Conservation (phyloP, 1,139 yeast species). For the Blastobotrys petasosporus region DNA sequence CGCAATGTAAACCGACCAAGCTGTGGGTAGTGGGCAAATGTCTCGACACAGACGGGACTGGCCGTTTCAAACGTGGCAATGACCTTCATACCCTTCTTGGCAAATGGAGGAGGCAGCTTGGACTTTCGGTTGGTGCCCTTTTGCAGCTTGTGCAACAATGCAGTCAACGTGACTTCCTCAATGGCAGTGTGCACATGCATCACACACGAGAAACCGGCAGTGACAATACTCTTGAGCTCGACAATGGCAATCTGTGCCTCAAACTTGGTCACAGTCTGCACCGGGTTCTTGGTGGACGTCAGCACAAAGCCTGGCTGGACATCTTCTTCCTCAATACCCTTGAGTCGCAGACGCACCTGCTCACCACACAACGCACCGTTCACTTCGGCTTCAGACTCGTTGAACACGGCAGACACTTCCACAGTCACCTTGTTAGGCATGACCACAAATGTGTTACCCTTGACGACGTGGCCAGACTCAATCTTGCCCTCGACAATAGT, state of each 20-base stretch:
- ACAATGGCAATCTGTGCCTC: slow-evolving; percentile 97
- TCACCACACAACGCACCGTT: slow-evolving; percentile 91
- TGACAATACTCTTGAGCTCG: slow-evolving; percentile 86
- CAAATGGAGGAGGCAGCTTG: slow-evolving; percentile 52
- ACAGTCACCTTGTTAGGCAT: slow-evolving; percentile 88
- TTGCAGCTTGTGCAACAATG: slow-evolving; percentile 85
- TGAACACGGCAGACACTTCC: slow-evolving; percentile 80
- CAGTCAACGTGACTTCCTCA: slow-evolving; percentile 82
- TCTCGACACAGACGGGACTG: slow-evolving; percentile 89
- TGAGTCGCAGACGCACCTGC: slow-evolving; percentile 87
- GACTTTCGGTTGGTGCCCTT: slow-evolving; percentile 96
- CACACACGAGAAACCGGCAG: slow-evolving; percentile 95
- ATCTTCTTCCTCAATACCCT: slow-evolving; percentile 97
- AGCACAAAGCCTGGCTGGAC: slow-evolving; percentile 86
- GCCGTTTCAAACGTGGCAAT: slow-evolving; percentile 83
- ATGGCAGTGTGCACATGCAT: slow-evolving; percentile 99
- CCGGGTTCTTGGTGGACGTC: slow-evolving; percentile 81
- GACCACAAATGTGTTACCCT: slow-evolving; percentile 65
- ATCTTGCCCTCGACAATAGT: slow-evolving; percentile 97
- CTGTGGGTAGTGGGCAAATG: slow-evolving; percentile 87
- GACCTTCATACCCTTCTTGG: slow-evolving; percentile 97
- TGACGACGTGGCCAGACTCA: slow-evolving; percentile 89
- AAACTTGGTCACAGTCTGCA: slow-evolving; percentile 80
- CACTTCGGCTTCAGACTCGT: slow-evolving; percentile 95
- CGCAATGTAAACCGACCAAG: slow-evolving; percentile 96